These are phyloP conservation scores for Lophium mytilinum DNA, from an alignment of 495 filamentous ascomycete species.

Conservation along the genomic window DNA sequence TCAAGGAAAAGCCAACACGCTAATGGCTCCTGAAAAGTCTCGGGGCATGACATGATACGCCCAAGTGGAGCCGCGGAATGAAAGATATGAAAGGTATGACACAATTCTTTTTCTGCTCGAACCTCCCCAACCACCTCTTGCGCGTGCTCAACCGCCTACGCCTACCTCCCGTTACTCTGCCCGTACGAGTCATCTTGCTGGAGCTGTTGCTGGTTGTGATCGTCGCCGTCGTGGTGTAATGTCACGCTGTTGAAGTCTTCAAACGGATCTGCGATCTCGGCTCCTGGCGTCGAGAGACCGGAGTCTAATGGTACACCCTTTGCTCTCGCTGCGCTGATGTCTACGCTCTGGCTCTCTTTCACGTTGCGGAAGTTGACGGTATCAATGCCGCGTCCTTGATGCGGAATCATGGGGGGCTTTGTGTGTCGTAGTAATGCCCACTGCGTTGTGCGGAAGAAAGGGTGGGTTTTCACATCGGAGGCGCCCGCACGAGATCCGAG, in stretches of 20 bases:
- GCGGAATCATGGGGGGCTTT: constrained; percentile 97
- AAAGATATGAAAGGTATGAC: too few species aligned
- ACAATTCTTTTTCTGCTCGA: too few species aligned
- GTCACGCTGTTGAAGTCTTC: constrained; percentile 99
- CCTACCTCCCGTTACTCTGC: not conserved
- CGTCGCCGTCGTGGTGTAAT: constrained; percentile 91
- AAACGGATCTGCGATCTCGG: constrained; percentile 84
- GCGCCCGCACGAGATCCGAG: constrained; percentile 91
- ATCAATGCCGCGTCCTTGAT: constrained; percentile 84
- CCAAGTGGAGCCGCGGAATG: too few species aligned
- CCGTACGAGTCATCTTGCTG: constrained; percentile 6
- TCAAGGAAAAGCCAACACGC: too few species aligned
- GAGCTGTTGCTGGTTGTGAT: constrained; percentile 24
- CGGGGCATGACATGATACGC: too few species aligned
- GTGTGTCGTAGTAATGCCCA: constrained; percentile 96
- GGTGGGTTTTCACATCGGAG: constrained; percentile 91
- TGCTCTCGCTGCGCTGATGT: constrained; percentile 62
- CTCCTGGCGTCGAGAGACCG: constrained; percentile 75
- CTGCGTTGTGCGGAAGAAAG: constrained; percentile 91
- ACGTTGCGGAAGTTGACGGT: constrained; percentile 96
- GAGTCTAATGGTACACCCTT: constrained; percentile 75
- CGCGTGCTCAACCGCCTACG: not conserved
- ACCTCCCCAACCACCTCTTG: too few species aligned
- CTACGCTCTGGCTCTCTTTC: constrained; percentile 92
- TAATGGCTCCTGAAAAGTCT: too few species aligned